Evolutionary conservation across 2,329 filamentous ascomycete species (phyloP).

Genomic region (Domatiomyces catenatus): DNA sequence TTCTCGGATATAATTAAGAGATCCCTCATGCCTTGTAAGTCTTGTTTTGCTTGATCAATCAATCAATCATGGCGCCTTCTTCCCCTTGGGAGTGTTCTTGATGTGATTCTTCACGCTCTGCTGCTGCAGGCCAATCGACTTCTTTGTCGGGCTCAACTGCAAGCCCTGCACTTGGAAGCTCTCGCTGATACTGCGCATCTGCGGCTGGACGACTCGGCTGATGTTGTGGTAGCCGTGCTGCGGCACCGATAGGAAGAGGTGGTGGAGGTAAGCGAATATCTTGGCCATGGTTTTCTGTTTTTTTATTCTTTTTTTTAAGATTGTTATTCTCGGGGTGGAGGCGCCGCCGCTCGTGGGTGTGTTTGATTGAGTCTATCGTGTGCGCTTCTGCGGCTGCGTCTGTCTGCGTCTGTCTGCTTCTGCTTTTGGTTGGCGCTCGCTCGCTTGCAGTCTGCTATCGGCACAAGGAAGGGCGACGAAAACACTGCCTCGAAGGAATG

Average conservation of each 20-base stretch:
- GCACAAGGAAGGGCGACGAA: neutral
- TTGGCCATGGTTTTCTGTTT: neutral
- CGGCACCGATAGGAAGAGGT: slow-evolving; percentile 13
- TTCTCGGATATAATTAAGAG: no score
- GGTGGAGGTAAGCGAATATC: slow-evolving; percentile 9
- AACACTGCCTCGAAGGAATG: neutral
- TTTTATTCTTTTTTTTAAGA: neutral
- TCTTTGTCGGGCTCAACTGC: neutral
- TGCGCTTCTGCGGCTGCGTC: neutral
- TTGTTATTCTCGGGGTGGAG: neutral
- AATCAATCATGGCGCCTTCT: neutral
- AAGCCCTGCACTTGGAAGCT: slow-evolving; percentile 3
- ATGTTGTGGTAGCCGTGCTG: slow-evolving; percentile 17
- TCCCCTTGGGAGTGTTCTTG: neutral
- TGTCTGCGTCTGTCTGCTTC: no score
- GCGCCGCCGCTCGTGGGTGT: neutral
- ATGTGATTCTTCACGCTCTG: neutral
- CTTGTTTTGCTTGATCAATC: neutral
- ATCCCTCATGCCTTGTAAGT: neutral
- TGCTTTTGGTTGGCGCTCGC: no score
- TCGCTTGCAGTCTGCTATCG: neutral
- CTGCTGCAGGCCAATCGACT: neutral
- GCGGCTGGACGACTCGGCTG: slow-evolving; percentile 15
- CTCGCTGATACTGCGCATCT: slow-evolving; percentile 15
- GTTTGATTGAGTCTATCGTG: no score